Evolutionary conservation across 2,329 filamentous ascomycete species (phyloP).

Genomic region (Claviceps arundinis): DNA sequence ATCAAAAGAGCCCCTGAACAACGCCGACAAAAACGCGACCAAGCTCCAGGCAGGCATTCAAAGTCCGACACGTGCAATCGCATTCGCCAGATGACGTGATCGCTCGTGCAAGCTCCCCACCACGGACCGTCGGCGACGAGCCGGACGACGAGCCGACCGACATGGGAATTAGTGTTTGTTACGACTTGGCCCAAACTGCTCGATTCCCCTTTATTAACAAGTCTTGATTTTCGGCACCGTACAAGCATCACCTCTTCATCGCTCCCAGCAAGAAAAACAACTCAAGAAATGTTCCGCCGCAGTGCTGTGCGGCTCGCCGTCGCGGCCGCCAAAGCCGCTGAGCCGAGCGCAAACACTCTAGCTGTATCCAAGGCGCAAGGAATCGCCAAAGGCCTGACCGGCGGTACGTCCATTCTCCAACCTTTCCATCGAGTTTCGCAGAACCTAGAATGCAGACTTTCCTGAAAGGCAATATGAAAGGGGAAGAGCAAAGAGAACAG

Average conservation of each 20-base stretch:
- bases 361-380: constrained; percentile 70
- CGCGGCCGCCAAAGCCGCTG: constrained; percentile 32
- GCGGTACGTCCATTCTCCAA: constrained; percentile 43
- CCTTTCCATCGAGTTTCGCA: too few relatives aligned
- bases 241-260: too few relatives aligned
- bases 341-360: constrained; percentile 47
- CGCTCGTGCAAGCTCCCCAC: constrained; percentile 1
- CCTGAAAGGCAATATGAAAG: neutral
- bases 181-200: neutral
- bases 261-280: too few relatives aligned
- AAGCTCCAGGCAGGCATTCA: too few relatives aligned
- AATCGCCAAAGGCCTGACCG: constrained; percentile 62
- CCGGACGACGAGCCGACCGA: constrained; percentile 1
- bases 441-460: neutral
- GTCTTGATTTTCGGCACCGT: too few relatives aligned
- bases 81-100: constrained; percentile 10
- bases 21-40: too few relatives aligned
- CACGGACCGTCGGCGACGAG: neutral
- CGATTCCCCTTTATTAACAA: too few relatives aligned
- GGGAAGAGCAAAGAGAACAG: neutral
- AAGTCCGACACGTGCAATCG: too few relatives aligned
- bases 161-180: neutral
- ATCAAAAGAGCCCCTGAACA: too few relatives aligned
- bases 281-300: constrained; percentile 50
- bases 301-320: constrained; percentile 53